Percentiles rank a stretch among this genome's conserved stretches.
These are phyloP conservation scores for Hippophae rhamnoides DNA, from an alignment of 306 rosid species.

Conservation along the genomic window DNA sequence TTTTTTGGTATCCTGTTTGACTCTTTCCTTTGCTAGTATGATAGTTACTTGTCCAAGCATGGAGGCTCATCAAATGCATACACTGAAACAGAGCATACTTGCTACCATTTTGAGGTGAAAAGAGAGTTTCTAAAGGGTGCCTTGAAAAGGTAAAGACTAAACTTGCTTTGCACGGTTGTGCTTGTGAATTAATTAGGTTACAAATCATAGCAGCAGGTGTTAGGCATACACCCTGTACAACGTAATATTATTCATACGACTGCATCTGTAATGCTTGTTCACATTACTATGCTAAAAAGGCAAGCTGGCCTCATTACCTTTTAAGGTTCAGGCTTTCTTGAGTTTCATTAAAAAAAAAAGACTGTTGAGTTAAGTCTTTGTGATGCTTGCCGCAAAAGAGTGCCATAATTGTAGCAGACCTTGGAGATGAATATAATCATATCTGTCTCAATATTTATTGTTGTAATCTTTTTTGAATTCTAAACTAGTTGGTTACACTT, in stretches of 20 bases:
- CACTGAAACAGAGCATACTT: constrained; percentile 86
- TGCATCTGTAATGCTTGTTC: too few relatives aligned
- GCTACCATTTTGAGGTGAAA: constrained; percentile 96
- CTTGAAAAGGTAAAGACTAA: constrained; percentile 59
- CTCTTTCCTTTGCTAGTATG: constrained; percentile 64
- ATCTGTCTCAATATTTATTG: background rate
- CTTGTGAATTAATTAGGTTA: too few relatives aligned
- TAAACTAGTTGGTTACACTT: background rate
- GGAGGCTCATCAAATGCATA: constrained; percentile 97
- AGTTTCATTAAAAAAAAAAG: too few relatives aligned
- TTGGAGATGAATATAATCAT: background rate
- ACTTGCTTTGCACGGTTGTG: constrained; percentile 1
- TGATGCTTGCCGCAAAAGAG: too few relatives aligned
- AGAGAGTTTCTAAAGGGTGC: constrained; percentile 82
- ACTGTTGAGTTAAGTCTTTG: too few relatives aligned
- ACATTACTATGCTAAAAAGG: too few relatives aligned
- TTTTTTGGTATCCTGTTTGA: constrained; percentile 27
- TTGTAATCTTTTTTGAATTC: background rate
- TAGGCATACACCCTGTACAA: too few relatives aligned
- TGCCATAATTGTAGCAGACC: background rate
- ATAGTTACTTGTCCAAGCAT: constrained; percentile 94
- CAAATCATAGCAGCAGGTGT: too few relatives aligned
- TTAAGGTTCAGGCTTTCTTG: too few relatives aligned
- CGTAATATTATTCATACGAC: too few relatives aligned
- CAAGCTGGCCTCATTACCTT: too few relatives aligned